Percentiles rank a stretch among this genome's conserved stretches.
Evolutionary conservation across 1,284 basidiomycete species (phyloP).

Genomic region (Melampsora americana): DNA sequence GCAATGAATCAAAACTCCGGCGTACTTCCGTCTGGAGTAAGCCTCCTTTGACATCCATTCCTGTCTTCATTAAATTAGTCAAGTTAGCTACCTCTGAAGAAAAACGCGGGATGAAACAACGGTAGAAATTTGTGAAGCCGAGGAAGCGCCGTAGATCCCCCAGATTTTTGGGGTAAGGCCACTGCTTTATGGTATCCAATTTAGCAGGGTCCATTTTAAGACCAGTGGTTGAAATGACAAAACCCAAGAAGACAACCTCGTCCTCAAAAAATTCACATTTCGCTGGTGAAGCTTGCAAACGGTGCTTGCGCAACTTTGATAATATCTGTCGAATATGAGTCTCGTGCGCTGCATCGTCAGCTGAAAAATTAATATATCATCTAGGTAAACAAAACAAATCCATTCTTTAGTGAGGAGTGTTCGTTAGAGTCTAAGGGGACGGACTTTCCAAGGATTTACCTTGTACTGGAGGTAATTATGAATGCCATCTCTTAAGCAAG

Average conservation of each 20-base stretch:
- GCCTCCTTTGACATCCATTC: not conserved
- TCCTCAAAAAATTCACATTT: constrained; percentile 16
- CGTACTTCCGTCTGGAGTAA: not conserved
- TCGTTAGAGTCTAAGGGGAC: no score
- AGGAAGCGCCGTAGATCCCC: not conserved
- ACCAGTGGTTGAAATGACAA: not conserved
- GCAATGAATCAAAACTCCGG: not conserved
- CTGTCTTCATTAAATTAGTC: constrained; percentile 3
- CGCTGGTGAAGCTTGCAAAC: not conserved
- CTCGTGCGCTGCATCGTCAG: not conserved
- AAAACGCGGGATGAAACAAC: constrained; percentile 1
- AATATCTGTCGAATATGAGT: not conserved
- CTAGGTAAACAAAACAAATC: constrained; percentile 4
- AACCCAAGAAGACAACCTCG: constrained; percentile 10
- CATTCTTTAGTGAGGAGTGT: no score
- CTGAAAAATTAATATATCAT: constrained; percentile 23
- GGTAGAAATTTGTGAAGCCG: constrained; percentile 15
- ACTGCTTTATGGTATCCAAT: constrained; percentile 3
- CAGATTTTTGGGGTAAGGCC: not conserved
- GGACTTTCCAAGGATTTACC: no score
- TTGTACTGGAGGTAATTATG: no score
- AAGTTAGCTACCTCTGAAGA: not conserved
- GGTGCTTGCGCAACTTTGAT: not conserved
- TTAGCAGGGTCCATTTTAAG: constrained; percentile 12
- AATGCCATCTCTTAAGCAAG: no score